These are phyloP conservation scores for Chlamydomonas incerta DNA, from an alignment of 139 green algal species.

Conservation along the genomic window DNA sequence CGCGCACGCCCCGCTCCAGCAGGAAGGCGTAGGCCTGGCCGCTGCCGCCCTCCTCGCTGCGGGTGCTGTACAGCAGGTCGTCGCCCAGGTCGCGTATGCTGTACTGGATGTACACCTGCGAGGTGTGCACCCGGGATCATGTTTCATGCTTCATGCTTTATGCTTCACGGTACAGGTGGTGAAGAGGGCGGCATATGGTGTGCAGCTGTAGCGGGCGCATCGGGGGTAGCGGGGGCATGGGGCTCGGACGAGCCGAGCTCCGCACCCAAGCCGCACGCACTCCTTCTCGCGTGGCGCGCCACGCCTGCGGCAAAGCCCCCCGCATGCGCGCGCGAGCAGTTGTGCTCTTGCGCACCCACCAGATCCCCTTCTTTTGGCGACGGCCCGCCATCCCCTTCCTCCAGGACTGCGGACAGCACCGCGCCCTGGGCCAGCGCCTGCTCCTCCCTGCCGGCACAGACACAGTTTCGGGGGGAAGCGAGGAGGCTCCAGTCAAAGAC, in stretches of 20 bases:
- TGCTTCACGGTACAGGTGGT: too few relatives aligned
- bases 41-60: slow-evolving; percentile 64
- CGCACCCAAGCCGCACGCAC: too few relatives aligned
- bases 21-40: slow-evolving; percentile 74
- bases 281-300: too few relatives aligned
- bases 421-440: slow-evolving; percentile 69
- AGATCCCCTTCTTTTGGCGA: slow-evolving; percentile 59
- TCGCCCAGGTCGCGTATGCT: slow-evolving; percentile 45
- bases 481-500: too few relatives aligned
- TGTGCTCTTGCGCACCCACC: slow-evolving; percentile 38
- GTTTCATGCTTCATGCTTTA: too few relatives aligned
- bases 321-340: neutral
- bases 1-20: slow-evolving; percentile 69
- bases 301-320: neutral
- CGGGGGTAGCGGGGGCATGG: too few relatives aligned
- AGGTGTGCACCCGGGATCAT: too few relatives aligned
- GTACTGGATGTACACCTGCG: slow-evolving; percentile 71
- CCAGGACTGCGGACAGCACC: slow-evolving; percentile 56
- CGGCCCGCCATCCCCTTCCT: slow-evolving; percentile 51
- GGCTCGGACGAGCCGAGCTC: too few relatives aligned
- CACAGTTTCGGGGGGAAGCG: too few relatives aligned
- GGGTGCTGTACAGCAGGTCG: slow-evolving; percentile 71
- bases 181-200: too few relatives aligned
- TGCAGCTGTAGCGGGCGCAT: too few relatives aligned
- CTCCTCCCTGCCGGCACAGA: slow-evolving; percentile 65